These are phyloP conservation scores for Atalantia buxifolia DNA, from an alignment of 345 rosid species.

Conservation along the genomic window DNA sequence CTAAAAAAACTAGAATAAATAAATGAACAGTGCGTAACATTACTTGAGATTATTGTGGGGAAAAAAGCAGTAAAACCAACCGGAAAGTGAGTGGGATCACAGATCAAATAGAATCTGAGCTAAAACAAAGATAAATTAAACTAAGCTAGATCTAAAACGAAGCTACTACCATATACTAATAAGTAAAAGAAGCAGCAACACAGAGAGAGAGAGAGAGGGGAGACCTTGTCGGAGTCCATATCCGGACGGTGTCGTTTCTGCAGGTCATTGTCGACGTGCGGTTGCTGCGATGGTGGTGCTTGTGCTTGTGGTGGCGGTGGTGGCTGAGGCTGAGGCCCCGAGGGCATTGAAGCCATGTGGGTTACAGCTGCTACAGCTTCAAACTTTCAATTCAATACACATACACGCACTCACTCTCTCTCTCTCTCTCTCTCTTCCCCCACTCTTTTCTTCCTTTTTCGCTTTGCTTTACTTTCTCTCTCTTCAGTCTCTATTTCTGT, in stretches of 20 bases:
- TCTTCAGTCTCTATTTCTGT: slow-evolving; percentile 5
- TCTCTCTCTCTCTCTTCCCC: slow-evolving; percentile 13
- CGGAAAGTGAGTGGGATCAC: slow-evolving; percentile 11
- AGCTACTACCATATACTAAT: neutral
- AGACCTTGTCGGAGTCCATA: slow-evolving; percentile 53
- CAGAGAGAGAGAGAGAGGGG: neutral
- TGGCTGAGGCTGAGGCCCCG: slow-evolving; percentile 41
- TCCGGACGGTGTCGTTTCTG: slow-evolving; percentile 34
- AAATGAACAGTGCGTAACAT: neutral
- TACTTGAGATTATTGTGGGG: neutral
- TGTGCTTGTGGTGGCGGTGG: neutral
- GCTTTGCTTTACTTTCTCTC: slow-evolving; percentile 9
- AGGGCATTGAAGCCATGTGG: slow-evolving; percentile 56
- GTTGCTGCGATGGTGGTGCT: slow-evolving; percentile 19
- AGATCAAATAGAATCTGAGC: slow-evolving; percentile 25
- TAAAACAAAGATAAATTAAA: neutral
- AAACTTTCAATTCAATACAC: too few relatives aligned
- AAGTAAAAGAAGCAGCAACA: neutral
- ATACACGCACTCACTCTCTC: slow-evolving; percentile 9
- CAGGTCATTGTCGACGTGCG: slow-evolving; percentile 34
- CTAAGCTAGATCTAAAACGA: neutral
- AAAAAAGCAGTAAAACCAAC: neutral
- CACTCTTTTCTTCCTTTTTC: slow-evolving; percentile 6
- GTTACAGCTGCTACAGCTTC: slow-evolving; percentile 32
- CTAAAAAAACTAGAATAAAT: neutral